Percentiles rank a stretch among this genome's conserved stretches.
Conservation (phyloP, 306 rosid genomes). For the Clitoria ternatea region DNA sequence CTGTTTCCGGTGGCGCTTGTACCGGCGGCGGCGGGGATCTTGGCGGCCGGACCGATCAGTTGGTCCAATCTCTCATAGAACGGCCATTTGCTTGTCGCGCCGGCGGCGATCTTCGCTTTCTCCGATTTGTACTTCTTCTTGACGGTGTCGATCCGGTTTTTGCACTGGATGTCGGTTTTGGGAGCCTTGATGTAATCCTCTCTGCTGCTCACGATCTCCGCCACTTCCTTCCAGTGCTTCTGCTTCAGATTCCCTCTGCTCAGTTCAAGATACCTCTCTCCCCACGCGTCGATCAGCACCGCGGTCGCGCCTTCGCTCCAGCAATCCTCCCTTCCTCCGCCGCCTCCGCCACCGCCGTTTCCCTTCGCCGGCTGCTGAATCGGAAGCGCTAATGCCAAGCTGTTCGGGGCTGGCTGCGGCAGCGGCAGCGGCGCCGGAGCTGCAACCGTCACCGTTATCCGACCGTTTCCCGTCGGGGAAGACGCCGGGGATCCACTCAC, state of each 20-base stretch:
- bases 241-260: slow-evolving; percentile 97
- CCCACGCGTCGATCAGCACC: slow-evolving; percentile 97
- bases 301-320: slow-evolving; percentile 97
- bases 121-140: slow-evolving; percentile 95
- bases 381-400: slow-evolving; percentile 66
- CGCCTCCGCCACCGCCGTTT: slow-evolving; percentile 20
- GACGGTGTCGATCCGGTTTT: slow-evolving; percentile 94
- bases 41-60: slow-evolving; percentile 67
- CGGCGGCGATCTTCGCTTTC: slow-evolving; percentile 65
- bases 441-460: slow-evolving; percentile 90
- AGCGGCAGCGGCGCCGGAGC: slow-evolving; percentile 37
- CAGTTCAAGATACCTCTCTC: slow-evolving; percentile 88
- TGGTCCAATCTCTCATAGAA: slow-evolving; percentile 65
- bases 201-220: slow-evolving; percentile 75
- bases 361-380: slow-evolving; percentile 43
- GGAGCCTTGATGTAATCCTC: slow-evolving; percentile 69
- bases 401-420: slow-evolving; percentile 24
- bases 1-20: slow-evolving; percentile 12
- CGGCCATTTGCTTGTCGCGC: slow-evolving; percentile 71
- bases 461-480: slow-evolving; percentile 51
- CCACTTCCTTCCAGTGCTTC: slow-evolving; percentile 98
- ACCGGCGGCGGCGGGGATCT: slow-evolving; percentile 30
- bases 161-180: slow-evolving; percentile 90
- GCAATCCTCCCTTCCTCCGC: slow-evolving; percentile 87
- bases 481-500: slow-evolving; percentile 62